Conservation (phyloP, 768 basidiomycete species). For the Suillus sp. region DNA sequence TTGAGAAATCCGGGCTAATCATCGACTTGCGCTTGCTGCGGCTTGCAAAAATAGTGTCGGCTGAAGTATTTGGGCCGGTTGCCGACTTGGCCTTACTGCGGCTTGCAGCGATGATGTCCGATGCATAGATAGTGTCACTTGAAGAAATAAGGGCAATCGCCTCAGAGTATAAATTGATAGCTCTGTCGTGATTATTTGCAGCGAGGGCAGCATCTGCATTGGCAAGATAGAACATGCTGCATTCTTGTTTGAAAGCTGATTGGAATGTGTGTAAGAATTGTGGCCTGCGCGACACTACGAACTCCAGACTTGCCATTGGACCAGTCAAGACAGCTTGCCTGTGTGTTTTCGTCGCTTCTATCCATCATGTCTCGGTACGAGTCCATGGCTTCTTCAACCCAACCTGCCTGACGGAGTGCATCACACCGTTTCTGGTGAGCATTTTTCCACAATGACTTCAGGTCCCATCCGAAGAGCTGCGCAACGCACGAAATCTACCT, state of each 20-base stretch:
- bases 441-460: not conserved
- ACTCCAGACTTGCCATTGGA: not conserved
- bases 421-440: not conserved
- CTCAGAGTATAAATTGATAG: not conserved
- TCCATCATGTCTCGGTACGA: not conserved
- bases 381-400: not conserved
- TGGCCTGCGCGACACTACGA: not conserved
- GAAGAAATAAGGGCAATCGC: not conserved
- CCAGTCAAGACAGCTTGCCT: not conserved
- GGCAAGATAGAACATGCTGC: not conserved
- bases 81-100: no score
- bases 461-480: not conserved
- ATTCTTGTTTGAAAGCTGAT: not conserved
- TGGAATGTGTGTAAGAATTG: not conserved
- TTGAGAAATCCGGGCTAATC: no score
- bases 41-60: no score
- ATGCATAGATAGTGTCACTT: not conserved
- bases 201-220: not conserved
- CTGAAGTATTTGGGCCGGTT: no score
- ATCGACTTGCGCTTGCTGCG: no score
- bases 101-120: no score
- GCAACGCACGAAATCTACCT: not conserved
- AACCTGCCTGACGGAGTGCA: not conserved
- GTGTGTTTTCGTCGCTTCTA: not conserved
- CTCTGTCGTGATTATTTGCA: not conserved